Base-by-base conservation (phyloP, 139 green algal species). In the Coelastrella sp. region DNA sequence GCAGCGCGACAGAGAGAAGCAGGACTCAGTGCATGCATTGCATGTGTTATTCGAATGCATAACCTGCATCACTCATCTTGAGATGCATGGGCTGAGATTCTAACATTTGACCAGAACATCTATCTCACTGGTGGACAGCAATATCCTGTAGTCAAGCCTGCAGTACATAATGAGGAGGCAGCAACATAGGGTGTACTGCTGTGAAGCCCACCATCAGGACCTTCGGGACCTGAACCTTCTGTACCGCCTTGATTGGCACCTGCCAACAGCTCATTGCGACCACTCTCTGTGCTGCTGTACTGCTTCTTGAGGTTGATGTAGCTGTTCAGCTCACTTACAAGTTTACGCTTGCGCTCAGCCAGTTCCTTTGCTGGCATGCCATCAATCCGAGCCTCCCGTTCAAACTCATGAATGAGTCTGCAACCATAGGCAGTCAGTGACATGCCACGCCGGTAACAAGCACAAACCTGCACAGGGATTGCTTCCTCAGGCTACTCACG, bases 401-500 rank as follows among this genome's bases (percentile, higher is more conserved):
- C 95, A 89, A 98, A 98, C n/a, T 98, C 95, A 27, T 95, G 94
- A 37, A 98, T 96, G 1, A 98, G 89, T 21, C 95, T 98, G 68
- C 40, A 67, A 64, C 34, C 41, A 72, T 4, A 35, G 19, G 30
- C 74, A 64, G n/a, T n/a, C n/a, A n/a, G n/a, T n/a, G n/a, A n/a
- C n/a, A n/a, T n/a, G n/a, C n/a, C n/a, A n/a, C n/a, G n/a, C n/a
- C n/a, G n/a, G n/a, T n/a, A n/a, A n/a, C n/a, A n/a, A n/a, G n/a
- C n/a, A n/a, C n/a, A n/a, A n/a, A n/a, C n/a, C n/a, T n/a, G n/a
- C n/a, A n/a, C n/a, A n/a, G n/a, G n/a, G n/a, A n/a, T n/a, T n/a
- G n/a, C n/a, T n/a, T n/a, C n/a, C n/a, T n/a, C n/a, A n/a, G n/a
- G 19, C 27, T 35, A 91, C 92, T 88, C 43, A 97, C 95, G 67